Evolutionary conservation across 2,329 filamentous ascomycete genomes (phyloP), one percentile per base, ranked within the genome.

Genomic region (Westerdykella sp.): DNA sequence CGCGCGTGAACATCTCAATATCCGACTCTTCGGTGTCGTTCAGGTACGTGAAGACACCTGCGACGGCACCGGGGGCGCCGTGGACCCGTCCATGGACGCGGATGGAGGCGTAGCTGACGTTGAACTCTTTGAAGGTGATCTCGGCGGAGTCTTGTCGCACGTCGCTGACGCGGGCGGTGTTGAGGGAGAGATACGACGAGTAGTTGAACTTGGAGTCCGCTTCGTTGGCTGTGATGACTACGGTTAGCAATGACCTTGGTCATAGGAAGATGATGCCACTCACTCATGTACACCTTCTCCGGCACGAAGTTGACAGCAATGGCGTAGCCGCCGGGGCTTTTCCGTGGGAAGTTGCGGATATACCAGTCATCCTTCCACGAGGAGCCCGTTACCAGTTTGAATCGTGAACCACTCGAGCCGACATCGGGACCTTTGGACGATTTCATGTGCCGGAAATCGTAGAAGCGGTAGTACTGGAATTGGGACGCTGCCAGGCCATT

Each of bases 381-480:
- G 15, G 34, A 37, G 22, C 41, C 45, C 4, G 37, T 13, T 4
- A 46, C 39, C n/a, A 41, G 40, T 32, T 49, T 49, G 1, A 41
- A 47, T 3, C 34, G 25, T 4, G 34, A 28, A 25, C 37, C 34
- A 3, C 22, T 25, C 13, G 39, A 9, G n/a, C 34, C 37, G 35
- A 22, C 9, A 14, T 22, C 13, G 7, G 35, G 28, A 10, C 30
- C 32, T 12, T 32, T 15, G 15, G 18, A 21, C 6, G 18, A 25
- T 6, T 10, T 44, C 39, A 18, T 39, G 31, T 48, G 41, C 1
- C 49, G 42, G 15, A 53, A 53, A 39, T 53, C 49, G 37, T 49
- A 53, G 25, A 53, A 53, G 13, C 48, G 48, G 32, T 53, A 43
- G 39, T 47, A 53, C 14, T 45, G 40, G 37, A 47, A 53, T 2